Evolutionary conservation across 2,329 filamentous ascomycete species (phyloP), one percentile per base, ranked within the genome.

Genomic region (Fusarium sp.): DNA sequence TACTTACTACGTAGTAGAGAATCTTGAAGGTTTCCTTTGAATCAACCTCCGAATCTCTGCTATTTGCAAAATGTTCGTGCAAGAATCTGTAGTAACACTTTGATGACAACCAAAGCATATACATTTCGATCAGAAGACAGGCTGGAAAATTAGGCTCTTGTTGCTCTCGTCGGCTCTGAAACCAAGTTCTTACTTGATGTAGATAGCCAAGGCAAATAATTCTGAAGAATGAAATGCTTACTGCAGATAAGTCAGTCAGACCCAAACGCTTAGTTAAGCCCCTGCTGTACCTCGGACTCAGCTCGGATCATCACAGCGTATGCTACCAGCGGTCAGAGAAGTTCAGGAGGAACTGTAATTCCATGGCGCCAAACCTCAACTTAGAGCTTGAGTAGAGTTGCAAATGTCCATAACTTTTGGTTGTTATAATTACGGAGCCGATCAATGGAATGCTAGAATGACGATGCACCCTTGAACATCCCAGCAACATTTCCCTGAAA

Each of bases 401-500:
- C 35, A 30, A 13, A n/a, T 37, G 35, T 9, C 23, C 23, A 23
- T 23, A 23, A 37, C 7, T 37, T n/a, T n/a, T 17, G 3, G 17
- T 37, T 37, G n/a, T 17, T n/a, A n/a, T 37, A 22, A 22, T 22
- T 22, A 37, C 17, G 17, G 17, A n/a, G 35, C n/a, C 35, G 15
- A 37, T 37, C 17, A 37, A 22, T 22, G 22, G 22, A 17, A 25
- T 32, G 17, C 20, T 47, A 20, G 45, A 43, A 27, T 50, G 44
- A 55, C 30, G 27, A 41, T 33, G 27, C 43, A 53, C 66, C 66
- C 66, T 56, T 68, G 56, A 58, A 53, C 53, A 44, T 43, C 33
- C 55, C 62, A 68, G 55, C 60, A 55, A 46, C 33, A 33, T 50
- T 43, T 56, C 48, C 59, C 66, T 69, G 66, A 69, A 69, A 69